These are phyloP conservation scores for Salvia rosmarinus DNA, from an alignment of 257 asterid species.

Conservation along the genomic window DNA sequence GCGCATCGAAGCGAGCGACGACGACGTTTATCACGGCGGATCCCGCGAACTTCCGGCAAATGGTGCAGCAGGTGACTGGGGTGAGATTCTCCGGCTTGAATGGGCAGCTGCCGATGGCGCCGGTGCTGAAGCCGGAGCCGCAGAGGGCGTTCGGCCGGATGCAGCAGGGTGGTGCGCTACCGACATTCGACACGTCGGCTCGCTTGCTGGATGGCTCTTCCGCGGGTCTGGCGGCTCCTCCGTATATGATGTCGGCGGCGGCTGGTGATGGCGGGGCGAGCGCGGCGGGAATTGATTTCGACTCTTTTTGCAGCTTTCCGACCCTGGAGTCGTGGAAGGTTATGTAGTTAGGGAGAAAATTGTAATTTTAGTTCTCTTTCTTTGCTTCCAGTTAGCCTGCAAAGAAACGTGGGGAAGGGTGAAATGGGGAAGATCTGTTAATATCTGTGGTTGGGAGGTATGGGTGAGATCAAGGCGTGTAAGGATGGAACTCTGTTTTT, in stretches of 20 bases:
- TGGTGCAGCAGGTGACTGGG: constrained; percentile 98
- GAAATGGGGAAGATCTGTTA: constrained; percentile 49
- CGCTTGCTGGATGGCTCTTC: constrained; percentile 47
- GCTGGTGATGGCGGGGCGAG: constrained; percentile 35
- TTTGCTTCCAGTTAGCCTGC: constrained; percentile 36
- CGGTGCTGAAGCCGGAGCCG: constrained; percentile 69
- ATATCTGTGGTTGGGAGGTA: constrained; percentile 33
- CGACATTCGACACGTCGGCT: constrained; percentile 64
- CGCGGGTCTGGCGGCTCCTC: constrained; percentile 34
- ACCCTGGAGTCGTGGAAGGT: constrained; percentile 90
- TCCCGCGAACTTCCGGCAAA: constrained; percentile 82
- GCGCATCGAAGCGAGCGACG: constrained; percentile 70
- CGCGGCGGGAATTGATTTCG: constrained; percentile 51
- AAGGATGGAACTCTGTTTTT: constrained; percentile 39
- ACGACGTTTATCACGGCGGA: constrained; percentile 88
- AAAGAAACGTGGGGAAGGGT: constrained; percentile 37
- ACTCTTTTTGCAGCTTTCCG: constrained; percentile 68
- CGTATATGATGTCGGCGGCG: constrained; percentile 34
- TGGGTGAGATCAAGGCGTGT: constrained; percentile 26
- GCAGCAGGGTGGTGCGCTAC: constrained; percentile 43
- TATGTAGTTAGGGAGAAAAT: constrained; percentile 35
- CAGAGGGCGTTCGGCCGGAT: constrained; percentile 43
- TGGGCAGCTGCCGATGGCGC: constrained; percentile 39
- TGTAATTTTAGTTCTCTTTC: constrained; percentile 34
- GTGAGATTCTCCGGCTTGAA: constrained; percentile 49